Evolutionary conservation across 192 early-diverging fungal species (phyloP), one percentile per base, ranked within the genome.

Genomic region (Entrophospora sp.): DNA sequence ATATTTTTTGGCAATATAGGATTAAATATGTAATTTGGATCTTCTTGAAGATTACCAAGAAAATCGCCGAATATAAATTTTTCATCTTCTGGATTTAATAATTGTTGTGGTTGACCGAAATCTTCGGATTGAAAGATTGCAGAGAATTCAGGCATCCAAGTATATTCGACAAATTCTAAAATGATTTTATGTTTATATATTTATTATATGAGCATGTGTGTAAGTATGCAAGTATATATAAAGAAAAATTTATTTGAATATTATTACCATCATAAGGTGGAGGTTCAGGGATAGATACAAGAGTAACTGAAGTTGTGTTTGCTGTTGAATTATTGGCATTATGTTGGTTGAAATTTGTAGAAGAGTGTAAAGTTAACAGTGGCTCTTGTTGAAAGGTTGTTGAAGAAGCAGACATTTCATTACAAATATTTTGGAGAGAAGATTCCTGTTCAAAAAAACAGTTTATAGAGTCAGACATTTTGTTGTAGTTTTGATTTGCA

Each of bases 1-100:
- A 64, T 40, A 64, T 64, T 16, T 5, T 0, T 1, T 36, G 62
- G 62, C 10, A 64, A 28, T 27, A 6, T 10, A 4, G 62, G 62
- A 51, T 35, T 51, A 51, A 64, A 64, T 18, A 51, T 51, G 51
- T 51, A 64, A 34, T 64, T 31, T 16, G 40, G 45, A 51, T 64
- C 35, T 27, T 36, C 62, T 35, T 64, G 20, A 46, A 64, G 18
- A 34, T 24, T 35, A 51, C 45, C 20, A 49, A 64, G 62, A 18
- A 64, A 64, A 7, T 34, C 31, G 6, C 9, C 13, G 16, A 64
- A 51, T 6, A 64, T 32, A 28, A 32, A 61, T 2, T 64, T 8
- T 24, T 24, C 32, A 10, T 64, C 62, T 16, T 12, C 32, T 4
- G 46, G 18, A 64, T 36, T 36, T 4, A 64, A 51, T 14, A 64